These are phyloP conservation scores for Camelina hispida DNA, from an alignment of 345 rosid species.

Conservation along the genomic window DNA sequence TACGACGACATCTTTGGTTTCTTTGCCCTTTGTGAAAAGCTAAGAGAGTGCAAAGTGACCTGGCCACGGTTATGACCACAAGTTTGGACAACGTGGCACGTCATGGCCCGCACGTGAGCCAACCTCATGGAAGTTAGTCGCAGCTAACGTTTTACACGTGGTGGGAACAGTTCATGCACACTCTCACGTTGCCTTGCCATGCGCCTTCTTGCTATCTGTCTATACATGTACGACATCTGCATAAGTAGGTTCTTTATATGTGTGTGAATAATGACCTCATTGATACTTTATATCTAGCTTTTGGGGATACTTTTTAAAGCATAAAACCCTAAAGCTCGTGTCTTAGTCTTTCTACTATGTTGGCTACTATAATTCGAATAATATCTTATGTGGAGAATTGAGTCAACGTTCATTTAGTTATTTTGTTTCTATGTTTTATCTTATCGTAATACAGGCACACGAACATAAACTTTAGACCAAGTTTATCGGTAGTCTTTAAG, in stretches of 20 bases:
- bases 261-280: conserved; percentile 24
- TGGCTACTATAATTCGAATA: conserved; percentile 10
- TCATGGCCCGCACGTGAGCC: conserved; percentile 39
- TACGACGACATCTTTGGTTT: conserved; percentile 21
- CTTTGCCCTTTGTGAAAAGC: conserved; percentile 37
- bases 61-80: conserved; percentile 42
- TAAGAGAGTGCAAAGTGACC: conserved; percentile 40
- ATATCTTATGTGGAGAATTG: conserved; percentile 8
- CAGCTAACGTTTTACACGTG: conserved; percentile 42
- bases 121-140: conserved; percentile 42
- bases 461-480: too few species aligned
- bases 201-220: conserved; percentile 33
- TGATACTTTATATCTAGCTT: conserved; percentile 21
- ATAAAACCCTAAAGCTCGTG: conserved; percentile 31
- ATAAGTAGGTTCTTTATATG: not conserved
- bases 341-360: conserved; percentile 24
- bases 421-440: too few species aligned
- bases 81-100: conserved; percentile 40
- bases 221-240: not conserved
- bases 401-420: conserved; percentile 11
- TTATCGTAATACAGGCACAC: too few species aligned
- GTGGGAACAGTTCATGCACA: conserved; percentile 45
- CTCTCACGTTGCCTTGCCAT: conserved; percentile 43
- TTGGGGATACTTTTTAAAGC: conserved; percentile 1
- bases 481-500: too few species aligned